Evolutionary conservation across 805 yeast genomes (phyloP).

Genomic region (Metschnikowia lochheadii): DNA sequence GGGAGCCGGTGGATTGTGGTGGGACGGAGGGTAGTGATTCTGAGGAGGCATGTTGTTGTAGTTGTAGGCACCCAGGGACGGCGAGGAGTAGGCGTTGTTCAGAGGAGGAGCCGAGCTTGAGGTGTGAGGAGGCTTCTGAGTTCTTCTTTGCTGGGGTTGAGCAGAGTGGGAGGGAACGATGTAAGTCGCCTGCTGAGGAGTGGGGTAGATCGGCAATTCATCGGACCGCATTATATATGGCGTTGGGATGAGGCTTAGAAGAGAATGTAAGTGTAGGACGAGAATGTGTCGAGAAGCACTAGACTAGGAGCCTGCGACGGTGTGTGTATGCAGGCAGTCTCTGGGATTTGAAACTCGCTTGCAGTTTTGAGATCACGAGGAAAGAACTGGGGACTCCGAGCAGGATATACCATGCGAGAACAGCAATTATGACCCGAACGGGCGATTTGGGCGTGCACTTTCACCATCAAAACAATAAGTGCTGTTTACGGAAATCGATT

Average conservation of each 20-base stretch:
- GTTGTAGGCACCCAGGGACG: background rate
- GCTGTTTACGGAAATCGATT: background rate
- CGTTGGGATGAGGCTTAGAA: background rate
- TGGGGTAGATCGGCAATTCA: constrained; percentile 44
- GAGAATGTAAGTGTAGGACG: background rate
- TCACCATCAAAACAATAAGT: background rate
- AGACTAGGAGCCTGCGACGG: background rate
- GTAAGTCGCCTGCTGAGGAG: constrained; percentile 41
- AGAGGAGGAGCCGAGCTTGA: constrained; percentile 10
- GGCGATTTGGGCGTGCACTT: background rate
- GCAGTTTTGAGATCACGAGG: background rate
- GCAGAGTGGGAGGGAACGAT: constrained; percentile 10
- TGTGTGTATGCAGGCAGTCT: background rate
- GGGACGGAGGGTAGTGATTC: constrained; percentile 2
- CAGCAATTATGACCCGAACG: background rate
- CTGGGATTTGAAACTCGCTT: background rate
- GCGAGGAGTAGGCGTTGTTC: constrained; percentile 2
- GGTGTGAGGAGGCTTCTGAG: constrained; percentile 3
- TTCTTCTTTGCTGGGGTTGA: constrained; percentile 2
- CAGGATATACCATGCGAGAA: background rate
- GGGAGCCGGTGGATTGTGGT: background rate
- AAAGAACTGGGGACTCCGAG: background rate
- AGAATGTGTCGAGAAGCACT: constrained; percentile 1
- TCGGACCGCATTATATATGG: constrained; percentile 18
- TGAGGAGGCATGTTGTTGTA: constrained; percentile 3